Percentiles rank a stretch among this genome's conserved stretches.
Conservation (phyloP, 176 grass and related monocot genomes). For the Poa annua region DNA sequence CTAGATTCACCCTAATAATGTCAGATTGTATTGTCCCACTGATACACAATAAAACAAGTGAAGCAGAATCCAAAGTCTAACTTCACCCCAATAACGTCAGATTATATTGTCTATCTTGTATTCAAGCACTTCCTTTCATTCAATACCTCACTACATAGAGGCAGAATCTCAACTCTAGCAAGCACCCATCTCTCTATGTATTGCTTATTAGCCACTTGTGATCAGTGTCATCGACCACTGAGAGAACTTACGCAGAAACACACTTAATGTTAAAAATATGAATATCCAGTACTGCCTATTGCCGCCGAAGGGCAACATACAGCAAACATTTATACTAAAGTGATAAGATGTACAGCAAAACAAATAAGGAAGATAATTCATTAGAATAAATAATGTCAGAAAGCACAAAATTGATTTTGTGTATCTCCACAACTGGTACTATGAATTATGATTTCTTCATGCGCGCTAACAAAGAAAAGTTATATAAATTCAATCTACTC, state of each 20-base stretch:
- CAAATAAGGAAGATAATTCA: too few species aligned
- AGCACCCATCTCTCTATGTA: neutral
- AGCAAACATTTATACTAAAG: neutral
- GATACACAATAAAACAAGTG: neutral
- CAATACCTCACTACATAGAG: neutral
- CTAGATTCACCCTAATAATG: neutral
- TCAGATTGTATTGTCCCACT: neutral
- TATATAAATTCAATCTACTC: slow-evolving; percentile 6
- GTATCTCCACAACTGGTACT: neutral
- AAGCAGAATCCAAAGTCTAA: neutral
- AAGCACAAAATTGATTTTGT: neutral
- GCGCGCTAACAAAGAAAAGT: neutral
- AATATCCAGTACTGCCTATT: neutral
- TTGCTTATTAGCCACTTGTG: neutral
- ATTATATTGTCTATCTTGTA: neutral
- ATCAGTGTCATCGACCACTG: neutral
- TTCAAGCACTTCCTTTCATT: neutral
- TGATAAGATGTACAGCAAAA: slow-evolving; percentile 11
- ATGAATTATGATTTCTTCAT: slow-evolving; percentile 1
- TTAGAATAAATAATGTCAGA: neutral
- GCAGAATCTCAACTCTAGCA: neutral
- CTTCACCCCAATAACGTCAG: neutral
- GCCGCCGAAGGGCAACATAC: neutral
- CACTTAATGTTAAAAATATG: neutral
- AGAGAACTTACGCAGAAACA: slow-evolving; percentile 23